These are phyloP conservation scores for Rosa persica DNA, from an alignment of 306 rosid species.

Conservation along the genomic window DNA sequence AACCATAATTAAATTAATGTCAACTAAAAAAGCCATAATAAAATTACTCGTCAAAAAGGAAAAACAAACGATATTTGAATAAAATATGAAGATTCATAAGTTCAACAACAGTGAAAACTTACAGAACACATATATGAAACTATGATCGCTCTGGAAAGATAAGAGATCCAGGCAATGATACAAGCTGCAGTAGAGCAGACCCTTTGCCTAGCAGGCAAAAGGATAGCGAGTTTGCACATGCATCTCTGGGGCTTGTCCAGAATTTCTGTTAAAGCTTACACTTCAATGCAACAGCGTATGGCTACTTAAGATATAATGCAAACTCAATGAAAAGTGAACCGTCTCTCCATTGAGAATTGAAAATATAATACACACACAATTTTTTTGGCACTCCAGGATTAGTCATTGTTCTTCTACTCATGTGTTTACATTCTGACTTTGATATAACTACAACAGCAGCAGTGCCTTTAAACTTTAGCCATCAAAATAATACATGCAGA, in stretches of 20 bases:
- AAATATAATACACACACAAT: neutral
- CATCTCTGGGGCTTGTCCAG: neutral
- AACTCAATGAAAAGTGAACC: neutral
- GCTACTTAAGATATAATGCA: neutral
- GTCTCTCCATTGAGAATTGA: neutral
- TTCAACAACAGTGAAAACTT: neutral
- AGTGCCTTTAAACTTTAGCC: neutral
- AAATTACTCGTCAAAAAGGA: neutral
- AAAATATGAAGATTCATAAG: neutral
- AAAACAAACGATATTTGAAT: neutral
- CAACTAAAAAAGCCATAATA: neutral
- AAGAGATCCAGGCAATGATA: neutral
- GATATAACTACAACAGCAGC: neutral
- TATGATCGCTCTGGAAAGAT: neutral
- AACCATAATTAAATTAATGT: neutral
- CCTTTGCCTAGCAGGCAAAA: neutral
- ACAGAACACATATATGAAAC: neutral
- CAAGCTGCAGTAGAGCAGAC: neutral
- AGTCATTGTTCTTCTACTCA: neutral
- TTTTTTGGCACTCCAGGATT: neutral
- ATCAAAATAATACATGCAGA: neutral
- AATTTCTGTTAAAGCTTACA: neutral
- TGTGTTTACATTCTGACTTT: neutral
- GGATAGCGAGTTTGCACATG: neutral
- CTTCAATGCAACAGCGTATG: neutral